Percentiles rank a stretch among this genome's conserved stretches.
Conservation (phyloP, 1,139 yeast genomes). For the Candida gigantensis region DNA sequence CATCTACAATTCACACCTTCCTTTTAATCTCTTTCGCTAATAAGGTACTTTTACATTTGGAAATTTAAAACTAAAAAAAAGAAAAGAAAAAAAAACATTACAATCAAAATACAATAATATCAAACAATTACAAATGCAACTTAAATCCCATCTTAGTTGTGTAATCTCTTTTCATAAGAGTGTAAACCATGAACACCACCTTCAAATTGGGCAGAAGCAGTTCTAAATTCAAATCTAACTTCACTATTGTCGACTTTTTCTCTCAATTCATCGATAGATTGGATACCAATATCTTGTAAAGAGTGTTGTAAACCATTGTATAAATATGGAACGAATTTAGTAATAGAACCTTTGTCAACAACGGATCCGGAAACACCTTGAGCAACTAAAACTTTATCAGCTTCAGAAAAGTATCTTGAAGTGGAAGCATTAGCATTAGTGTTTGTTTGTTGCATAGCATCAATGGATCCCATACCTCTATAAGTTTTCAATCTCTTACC, state of each 20-base stretch:
- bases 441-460: conserved; percentile 95
- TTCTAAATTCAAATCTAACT: conserved; percentile 94
- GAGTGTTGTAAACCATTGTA: conserved; percentile 97
- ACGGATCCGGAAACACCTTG: conserved; percentile 99
- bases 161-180: conserved; percentile 96
- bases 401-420: conserved; percentile 95
- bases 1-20: too few relatives aligned
- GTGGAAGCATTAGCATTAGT: conserved; percentile 94
- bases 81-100: too few relatives aligned
- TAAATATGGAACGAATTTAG: conserved; percentile 91
- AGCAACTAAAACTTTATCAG: conserved; percentile 94
- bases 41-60: too few relatives aligned
- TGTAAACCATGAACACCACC: conserved; percentile 98
- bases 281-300: conserved; percentile 95
- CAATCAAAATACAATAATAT: too few relatives aligned
- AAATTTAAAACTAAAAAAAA: too few relatives aligned
- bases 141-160: conserved; percentile 42
- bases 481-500: conserved; percentile 96
- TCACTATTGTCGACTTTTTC: conserved; percentile 62
- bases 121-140: too few relatives aligned
- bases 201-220: conserved; percentile 97
- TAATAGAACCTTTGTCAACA: conserved; percentile 93
- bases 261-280: conserved; percentile 65
- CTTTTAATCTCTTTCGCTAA: too few relatives aligned
- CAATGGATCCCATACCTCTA: conserved; percentile 99